Base-by-base conservation (phyloP, 805 yeast genomes). In the Hanseniaspora jakobsenii region DNA sequence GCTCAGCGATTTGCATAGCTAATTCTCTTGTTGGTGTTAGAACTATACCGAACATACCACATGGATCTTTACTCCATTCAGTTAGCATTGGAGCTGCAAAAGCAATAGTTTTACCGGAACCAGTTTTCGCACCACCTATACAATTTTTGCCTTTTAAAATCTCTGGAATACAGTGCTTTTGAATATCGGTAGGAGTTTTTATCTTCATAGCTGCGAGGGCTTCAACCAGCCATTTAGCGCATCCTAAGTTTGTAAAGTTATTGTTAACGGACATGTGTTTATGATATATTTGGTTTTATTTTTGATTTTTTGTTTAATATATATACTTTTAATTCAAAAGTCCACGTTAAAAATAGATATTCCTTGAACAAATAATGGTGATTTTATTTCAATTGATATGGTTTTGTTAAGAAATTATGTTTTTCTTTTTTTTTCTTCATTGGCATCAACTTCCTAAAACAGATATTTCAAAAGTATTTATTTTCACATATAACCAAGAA, bases 71-170 rank as follows among this genome's bases (percentile, higher is more conserved):
- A 0, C 96, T 82, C 95, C 97, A 91, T 56, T 80, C 71, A 1
- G 94, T 76, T 46, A 91, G 66, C 84, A 91, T 89, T 2, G 98
- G 98, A n/a, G 85, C 93, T 1, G 89, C 97, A 70, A 91, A 91
- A 1, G 97, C 95, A 18, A 91, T 77, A 1, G 98, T 91, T 59
- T 91, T 91, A 72, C 98, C 98, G 14, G 94, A 80, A 63, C 98
- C 98, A 0, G 98, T 91, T 60, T 82, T 82, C 26, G 98, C 98
- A 34, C 98, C 98, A 41, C 98, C 99, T 42, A 91, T 89, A 63
- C 95, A 87, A 60, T 87, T 95, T 52, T 78, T 52, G 32, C 72
- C 96, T 32, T 67, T 69, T 30, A 91, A 58, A 47, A 91, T 82
- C 47, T 79, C 73, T 1, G 97, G 97, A 37, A 91, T 89, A 58